Evolutionary conservation across 768 basidiomycete genomes (phyloP), one percentile per base, ranked within the genome.

Genomic region (Bullera alba): DNA sequence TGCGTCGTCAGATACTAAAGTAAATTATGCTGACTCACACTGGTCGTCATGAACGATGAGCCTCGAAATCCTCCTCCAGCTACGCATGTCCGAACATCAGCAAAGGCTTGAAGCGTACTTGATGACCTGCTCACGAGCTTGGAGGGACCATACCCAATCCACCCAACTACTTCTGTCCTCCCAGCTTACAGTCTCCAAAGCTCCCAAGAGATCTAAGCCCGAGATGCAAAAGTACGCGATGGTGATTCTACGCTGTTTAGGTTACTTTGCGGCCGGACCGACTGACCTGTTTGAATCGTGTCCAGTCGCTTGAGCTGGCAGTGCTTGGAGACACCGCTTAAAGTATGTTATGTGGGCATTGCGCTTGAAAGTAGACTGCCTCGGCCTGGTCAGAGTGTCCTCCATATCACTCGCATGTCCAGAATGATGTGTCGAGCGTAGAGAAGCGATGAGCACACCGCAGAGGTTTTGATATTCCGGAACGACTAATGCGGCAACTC

Each of bases 101-200:
- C 21, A 16, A 28, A 54, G 43, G 19, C 14, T n/a, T n/a, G n/a
- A n/a, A n/a, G n/a, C n/a, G n/a, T n/a, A 29, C 23, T 35, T n/a
- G 27, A n/a, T 22, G 46, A 21, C 41, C 35, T 56, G 72, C 77
- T 57, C 32, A 85, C 87, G 73, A 36, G 78, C 80, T 58, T 95
- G 87, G 68, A 91, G 84, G 19, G 77, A 79, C 88, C 92, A 99
- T 42, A 97, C 79, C 92, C 92, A 96, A 48, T 81, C 76, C 41
- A 75, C 75, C 84, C 86, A 93, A 0, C 68, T 69, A 35, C 79
- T 71, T n/a, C 79, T 79, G 57, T 90, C 82, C 15, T 66, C 66
- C 7, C 67, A 77, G 1, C 77, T 77, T 56, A 79, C 79, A 3
- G 57, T 56, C 4, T 77, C 65, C 1, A 84, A 54, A 0, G 74